Evolutionary conservation across 805 yeast genomes (phyloP), one percentile per base, ranked within the genome.

Genomic region (Lipomyces japonicus): DNA sequence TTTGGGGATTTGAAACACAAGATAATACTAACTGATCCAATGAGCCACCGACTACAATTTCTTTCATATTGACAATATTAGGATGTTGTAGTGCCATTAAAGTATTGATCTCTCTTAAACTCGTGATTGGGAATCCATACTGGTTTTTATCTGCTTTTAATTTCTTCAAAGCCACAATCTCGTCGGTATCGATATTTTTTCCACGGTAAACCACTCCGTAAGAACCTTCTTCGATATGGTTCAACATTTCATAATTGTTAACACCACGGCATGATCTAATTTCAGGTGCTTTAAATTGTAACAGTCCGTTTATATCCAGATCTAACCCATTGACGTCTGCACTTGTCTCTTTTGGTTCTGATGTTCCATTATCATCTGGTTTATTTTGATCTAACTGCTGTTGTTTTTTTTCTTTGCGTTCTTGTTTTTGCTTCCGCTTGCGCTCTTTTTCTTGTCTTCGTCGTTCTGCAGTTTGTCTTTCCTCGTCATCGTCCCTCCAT

Each of bases 111-210:
- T 82, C 87, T 44, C 87, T 70, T 65, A 82, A 71, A 25, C 84
- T 82, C 1, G 86, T 79, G 10, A 81, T 74, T 3, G 86, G 84
- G 60, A 82, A 80, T 16, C 86, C 87, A 48, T 78, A 80, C 25
- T 52, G 47, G 16, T 49, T 45, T 21, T 47, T 46, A 80, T 54
- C 54, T 3, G 76, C 69, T 36, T 80, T 72, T 42, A 81, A 67
- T 65, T 78, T 80, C 63, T 81, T 82, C 37, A 81, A 62, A 1
- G 86, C 86, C 32, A 80, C 85, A 10, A 78, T 53, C 37, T 72
- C 66, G 3, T 74, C 73, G 1, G 77, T 68, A 23, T 63, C 61
- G 14, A 62, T 61, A 43, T 75, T 73, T 36, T 68, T 65, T 2
- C 84, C 87, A 58, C 80, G 77, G 50, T 74, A 76, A 14, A 81